Evolutionary conservation across 176 grass and related monocot species (phyloP).

Genomic region (Pontederia paniculata): DNA sequence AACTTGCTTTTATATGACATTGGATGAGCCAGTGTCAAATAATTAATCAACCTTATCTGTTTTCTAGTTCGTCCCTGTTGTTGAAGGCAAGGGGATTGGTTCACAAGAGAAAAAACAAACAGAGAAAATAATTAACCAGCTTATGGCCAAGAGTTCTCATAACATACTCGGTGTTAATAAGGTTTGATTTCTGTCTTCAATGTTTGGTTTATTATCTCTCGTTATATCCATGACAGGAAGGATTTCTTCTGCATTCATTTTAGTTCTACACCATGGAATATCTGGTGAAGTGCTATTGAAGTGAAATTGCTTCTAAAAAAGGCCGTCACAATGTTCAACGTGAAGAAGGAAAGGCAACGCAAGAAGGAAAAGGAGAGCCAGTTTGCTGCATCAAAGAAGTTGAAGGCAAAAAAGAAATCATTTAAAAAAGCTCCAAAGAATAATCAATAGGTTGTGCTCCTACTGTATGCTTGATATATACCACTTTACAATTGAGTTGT

Average conservation of each 20-base stretch:
- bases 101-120: constrained; percentile 52
- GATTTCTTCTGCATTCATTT: no score
- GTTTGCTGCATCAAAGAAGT: constrained; percentile 28
- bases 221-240: no score
- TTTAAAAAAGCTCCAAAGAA: constrained; percentile 61
- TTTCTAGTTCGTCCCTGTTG: constrained; percentile 57
- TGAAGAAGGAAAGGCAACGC: constrained; percentile 75
- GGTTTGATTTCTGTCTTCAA: constrained; percentile 25
- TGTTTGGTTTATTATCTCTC: not conserved
- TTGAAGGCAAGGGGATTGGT: constrained; percentile 68
- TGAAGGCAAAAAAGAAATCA: constrained; percentile 50
- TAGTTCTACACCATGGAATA: no score
- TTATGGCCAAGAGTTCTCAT: constrained; percentile 46
- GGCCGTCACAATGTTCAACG: constrained; percentile 79
- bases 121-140: constrained; percentile 56
- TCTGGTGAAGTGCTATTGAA: no score
- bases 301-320: constrained; percentile 7
- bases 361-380: constrained; percentile 33
- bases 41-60: not conserved
- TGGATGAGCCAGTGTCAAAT: not conserved
- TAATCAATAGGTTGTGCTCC: constrained; percentile 20
- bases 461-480: not conserved
- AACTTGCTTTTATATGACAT: constrained; percentile 2
- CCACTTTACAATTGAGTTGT: not conserved
- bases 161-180: constrained; percentile 60